phyloP scores from a whole-genome alignment of 2,329 filamentous ascomycete species.

The Sporothrix inflata region DNA sequence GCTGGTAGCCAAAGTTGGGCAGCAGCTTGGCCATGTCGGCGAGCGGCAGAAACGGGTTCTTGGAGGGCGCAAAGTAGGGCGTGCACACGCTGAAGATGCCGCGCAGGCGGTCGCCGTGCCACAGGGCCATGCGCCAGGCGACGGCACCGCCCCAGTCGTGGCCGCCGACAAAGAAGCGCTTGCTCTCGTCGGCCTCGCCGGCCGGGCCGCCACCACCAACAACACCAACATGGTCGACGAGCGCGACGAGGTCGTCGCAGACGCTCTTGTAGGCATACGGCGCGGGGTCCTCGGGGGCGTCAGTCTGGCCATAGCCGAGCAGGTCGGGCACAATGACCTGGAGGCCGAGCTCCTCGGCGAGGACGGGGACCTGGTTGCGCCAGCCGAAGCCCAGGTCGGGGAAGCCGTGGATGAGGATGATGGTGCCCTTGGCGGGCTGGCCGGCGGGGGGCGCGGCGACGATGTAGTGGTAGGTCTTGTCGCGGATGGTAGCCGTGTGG shows the following conservation, averaged over 20 bases:
- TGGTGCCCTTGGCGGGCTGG: slow-evolving; percentile 39
- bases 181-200: slow-evolving; percentile 48
- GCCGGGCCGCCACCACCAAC: slow-evolving; percentile 33
- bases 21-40: slow-evolving; percentile 58
- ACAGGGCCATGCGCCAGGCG: slow-evolving; percentile 72
- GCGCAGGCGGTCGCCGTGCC: slow-evolving; percentile 71
- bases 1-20: slow-evolving; percentile 80
- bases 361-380: slow-evolving; percentile 83
- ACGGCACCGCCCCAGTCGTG: slow-evolving; percentile 91
- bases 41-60: slow-evolving; percentile 55
- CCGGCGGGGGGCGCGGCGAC: slow-evolving; percentile 53
- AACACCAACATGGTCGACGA: slow-evolving; percentile 64
- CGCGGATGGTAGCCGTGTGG: slow-evolving; percentile 65
- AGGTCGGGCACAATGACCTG: slow-evolving; percentile 84
- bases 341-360: slow-evolving; percentile 70
- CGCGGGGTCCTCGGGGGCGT: slow-evolving; percentile 62
- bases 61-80: slow-evolving; percentile 64
- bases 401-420: slow-evolving; percentile 69
- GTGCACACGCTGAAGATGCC: slow-evolving; percentile 82
- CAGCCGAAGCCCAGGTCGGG: slow-evolving; percentile 84
- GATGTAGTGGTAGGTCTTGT: slow-evolving; percentile 70
- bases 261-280: slow-evolving; percentile 74
- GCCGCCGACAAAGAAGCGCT: slow-evolving; percentile 73
- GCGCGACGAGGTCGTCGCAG: slow-evolving; percentile 72
- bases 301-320: slow-evolving; percentile 82